Conservation (phyloP, 768 basidiomycete genomes). For the Rhizopogon salebrosus region DNA sequence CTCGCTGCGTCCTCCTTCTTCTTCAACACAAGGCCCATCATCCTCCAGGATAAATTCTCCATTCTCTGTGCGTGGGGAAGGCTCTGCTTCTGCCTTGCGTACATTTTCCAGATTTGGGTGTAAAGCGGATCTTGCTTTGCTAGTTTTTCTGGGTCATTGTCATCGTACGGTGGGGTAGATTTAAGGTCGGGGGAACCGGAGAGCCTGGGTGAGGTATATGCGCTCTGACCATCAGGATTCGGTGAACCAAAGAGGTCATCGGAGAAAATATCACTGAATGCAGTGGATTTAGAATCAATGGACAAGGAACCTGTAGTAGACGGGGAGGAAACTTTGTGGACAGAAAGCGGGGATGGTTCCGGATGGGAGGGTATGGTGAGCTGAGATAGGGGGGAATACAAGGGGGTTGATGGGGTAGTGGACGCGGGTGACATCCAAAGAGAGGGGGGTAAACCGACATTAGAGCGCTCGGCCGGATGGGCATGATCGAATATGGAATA, state of each 20-base stretch:
- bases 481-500: slow-evolving; percentile 20
- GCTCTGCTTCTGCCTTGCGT: slow-evolving; percentile 81
- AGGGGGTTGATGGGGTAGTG: slow-evolving; percentile 39
- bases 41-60: slow-evolving; percentile 97
- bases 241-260: slow-evolving; percentile 54
- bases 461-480: slow-evolving; percentile 42
- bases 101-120: slow-evolving; percentile 97
- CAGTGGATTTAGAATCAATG: slow-evolving; percentile 52
- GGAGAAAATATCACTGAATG: slow-evolving; percentile 66
- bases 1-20: slow-evolving; percentile 60
- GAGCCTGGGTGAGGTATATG: slow-evolving; percentile 60
- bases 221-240: slow-evolving; percentile 34
- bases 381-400: slow-evolving; percentile 34
- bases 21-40: slow-evolving; percentile 95
- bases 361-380: slow-evolving; percentile 31
- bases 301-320: slow-evolving; percentile 40
- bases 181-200: slow-evolving; percentile 69
- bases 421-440: slow-evolving; percentile 80
- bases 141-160: slow-evolving; percentile 57
- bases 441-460: slow-evolving; percentile 61
- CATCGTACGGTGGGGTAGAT: slow-evolving; percentile 32
- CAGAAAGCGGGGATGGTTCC: slow-evolving; percentile 30
- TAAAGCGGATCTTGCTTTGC: slow-evolving; percentile 87
- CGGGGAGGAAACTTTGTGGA: slow-evolving; percentile 32
- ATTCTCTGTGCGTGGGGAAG: slow-evolving; percentile 91